Base-by-base conservation (phyloP, 352 stramenopile species). In the Globisporangium middletonii region DNA sequence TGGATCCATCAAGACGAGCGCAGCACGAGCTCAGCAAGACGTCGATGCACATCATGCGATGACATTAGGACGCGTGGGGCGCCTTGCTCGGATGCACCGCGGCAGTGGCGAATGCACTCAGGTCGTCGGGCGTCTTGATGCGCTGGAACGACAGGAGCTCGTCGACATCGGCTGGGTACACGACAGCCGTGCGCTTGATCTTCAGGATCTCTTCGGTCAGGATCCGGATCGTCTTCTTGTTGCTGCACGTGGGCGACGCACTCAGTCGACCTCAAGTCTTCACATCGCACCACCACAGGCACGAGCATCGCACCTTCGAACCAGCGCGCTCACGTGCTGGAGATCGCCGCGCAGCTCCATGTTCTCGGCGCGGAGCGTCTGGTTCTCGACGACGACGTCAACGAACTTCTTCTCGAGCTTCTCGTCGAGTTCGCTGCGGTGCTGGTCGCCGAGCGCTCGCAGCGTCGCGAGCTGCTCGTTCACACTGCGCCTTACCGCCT, bases 191-290 rank as follows among this genome's bases (percentile, higher is more conserved):
- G 28, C 70, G 63, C 51, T 82, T 82, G 13, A 82, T 52, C 55
- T 82, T 82, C 45, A 82, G 67, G 43, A 82, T 61, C 43, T 82
- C 72, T 12, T 79, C 72, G 3, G 68, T 70, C 27, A 82, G 55
- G 4, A 77, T 59, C 9, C 72, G 69, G 27, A 78, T 56, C 4
- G 72, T 81, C 26, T 73, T 72, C 59, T 74, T 77, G 60, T 67
- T 81, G 68, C 72, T 81, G 53, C 5, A 28, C 30, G 4, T 26
- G 11, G 37, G 33, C 1, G 26, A 37, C 1, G 2, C 45, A 35
- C 18, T 30, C 12, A 27, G 45, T 30, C 4, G 19, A 27, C 45
- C 4, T 30, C 19, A 42, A 59, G 23, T 12, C 35, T 30, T 45
- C 48, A 52, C 38, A 38, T 9, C 16, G 6, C 4, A 9, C 18